phyloP scores from a whole-genome alignment of 1,284 basidiomycete species.

The Irpex lacteus region DNA sequence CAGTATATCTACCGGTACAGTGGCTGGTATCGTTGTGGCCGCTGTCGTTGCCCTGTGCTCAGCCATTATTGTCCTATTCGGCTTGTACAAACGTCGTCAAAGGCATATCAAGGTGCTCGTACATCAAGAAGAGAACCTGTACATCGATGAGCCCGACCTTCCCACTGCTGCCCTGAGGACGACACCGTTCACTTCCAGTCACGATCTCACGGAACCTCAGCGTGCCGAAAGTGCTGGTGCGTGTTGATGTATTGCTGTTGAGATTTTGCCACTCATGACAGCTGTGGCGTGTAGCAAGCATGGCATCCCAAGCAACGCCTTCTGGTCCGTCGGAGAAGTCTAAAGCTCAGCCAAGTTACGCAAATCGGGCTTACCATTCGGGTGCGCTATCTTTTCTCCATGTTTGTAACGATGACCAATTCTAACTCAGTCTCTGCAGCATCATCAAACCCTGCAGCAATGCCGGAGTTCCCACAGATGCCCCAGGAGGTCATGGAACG shows the following conservation, averaged over 20 bases:
- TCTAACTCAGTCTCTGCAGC: too few species aligned
- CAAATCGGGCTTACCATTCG: too few species aligned
- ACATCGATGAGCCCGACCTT: background rate
- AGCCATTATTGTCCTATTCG: background rate
- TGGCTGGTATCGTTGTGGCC: background rate
- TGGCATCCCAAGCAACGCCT: too few species aligned
- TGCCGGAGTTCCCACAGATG: background rate
- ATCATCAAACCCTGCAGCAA: background rate
- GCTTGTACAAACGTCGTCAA: background rate
- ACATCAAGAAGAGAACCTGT: background rate
- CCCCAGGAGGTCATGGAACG: conserved; percentile 8
- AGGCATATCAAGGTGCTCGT: background rate
- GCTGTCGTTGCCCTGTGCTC: background rate
- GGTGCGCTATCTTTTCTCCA: background rate
- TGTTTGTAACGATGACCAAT: background rate
- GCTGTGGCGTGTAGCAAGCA: too few species aligned
- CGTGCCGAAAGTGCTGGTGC: background rate
- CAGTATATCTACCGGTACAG: background rate
- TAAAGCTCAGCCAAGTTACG: too few species aligned
- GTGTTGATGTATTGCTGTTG: background rate
- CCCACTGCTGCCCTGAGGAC: background rate
- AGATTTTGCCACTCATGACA: background rate
- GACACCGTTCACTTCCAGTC: background rate
- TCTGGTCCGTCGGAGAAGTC: too few species aligned
- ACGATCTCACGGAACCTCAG: background rate